Conservation (phyloP, 2,329 filamentous ascomycete genomes). For the Raffaelea deltoideospora region DNA sequence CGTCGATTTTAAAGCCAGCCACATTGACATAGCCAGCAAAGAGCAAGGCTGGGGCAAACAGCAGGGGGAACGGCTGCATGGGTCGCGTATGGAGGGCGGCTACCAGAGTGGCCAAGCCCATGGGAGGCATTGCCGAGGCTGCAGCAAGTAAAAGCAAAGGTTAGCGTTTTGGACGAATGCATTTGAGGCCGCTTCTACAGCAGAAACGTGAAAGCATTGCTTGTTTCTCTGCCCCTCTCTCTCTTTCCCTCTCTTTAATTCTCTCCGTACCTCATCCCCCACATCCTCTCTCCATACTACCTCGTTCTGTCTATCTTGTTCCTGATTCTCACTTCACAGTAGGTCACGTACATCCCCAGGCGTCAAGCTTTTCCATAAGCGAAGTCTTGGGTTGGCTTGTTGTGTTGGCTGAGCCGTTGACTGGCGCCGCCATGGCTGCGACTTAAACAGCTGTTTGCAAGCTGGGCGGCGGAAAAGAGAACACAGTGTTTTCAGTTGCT, state of each 20-base stretch:
- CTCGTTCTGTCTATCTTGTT: no score
- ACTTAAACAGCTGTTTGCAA: no score
- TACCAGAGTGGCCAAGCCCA: constrained; percentile 39
- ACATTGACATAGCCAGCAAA: constrained; percentile 45
- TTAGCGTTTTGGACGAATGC: background rate
- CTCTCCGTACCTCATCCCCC: no score
- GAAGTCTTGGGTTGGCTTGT: constrained; percentile 2
- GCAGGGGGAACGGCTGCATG: constrained; percentile 32
- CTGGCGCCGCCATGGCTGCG: background rate
- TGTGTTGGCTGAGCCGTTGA: background rate
- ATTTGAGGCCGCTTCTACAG: no score
- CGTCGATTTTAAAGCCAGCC: constrained; percentile 41
- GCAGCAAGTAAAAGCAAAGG: background rate
- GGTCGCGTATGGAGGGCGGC: constrained; percentile 41
- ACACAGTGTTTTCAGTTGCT: no score
- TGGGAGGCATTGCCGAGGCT: constrained; percentile 40
- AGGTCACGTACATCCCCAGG: constrained; percentile 14
- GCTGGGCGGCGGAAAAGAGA: no score
- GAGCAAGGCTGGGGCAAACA: constrained; percentile 35
- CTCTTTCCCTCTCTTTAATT: no score
- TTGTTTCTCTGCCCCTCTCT: no score
- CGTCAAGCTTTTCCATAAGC: constrained; percentile 9
- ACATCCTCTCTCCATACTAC: no score
- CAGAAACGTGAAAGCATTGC: no score
- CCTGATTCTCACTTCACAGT: no score